A percentile compares a stretch with the other conserved stretches of the same genome.
Evolutionary conservation across 441 rosid species (phyloP).

Genomic region (Populus hybrid): DNA sequence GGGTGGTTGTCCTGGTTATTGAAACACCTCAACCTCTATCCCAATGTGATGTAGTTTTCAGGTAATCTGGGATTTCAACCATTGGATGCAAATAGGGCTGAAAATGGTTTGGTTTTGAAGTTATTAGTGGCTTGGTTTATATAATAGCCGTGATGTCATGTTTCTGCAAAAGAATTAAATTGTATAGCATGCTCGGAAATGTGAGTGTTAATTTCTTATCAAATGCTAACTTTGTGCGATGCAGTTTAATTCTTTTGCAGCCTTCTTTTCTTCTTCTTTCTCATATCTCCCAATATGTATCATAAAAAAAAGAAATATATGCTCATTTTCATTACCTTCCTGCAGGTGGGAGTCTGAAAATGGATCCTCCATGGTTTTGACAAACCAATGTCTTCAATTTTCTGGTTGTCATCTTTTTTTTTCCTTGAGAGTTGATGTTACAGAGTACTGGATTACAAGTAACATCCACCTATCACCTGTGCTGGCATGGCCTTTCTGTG

Average conservation of each 20-base stretch:
- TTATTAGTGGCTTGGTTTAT: neutral
- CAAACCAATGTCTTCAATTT: constrained; percentile 5
- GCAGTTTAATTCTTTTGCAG: neutral
- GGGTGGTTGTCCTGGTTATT: neutral
- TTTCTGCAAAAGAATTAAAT: neutral
- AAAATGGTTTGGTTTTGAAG: neutral
- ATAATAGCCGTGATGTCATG: neutral
- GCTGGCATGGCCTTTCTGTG: neutral
- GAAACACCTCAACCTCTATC: neutral
- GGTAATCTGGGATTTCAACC: neutral
- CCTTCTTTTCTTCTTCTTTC: neutral
- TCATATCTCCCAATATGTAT: neutral
- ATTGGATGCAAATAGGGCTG: neutral
- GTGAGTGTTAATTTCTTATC: neutral
- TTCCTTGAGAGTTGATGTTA: constrained; percentile 10
- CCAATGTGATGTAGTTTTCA: neutral
- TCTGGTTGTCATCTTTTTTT: constrained; percentile 1
- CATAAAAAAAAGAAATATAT: neutral
- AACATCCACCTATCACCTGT: neutral
- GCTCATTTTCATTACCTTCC: constrained; percentile 4
- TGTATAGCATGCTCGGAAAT: neutral
- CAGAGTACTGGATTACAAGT: neutral
- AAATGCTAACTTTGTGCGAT: neutral
- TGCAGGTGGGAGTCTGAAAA: constrained; percentile 20
- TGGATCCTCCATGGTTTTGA: constrained; percentile 12